Evolutionary conservation across 2,329 filamentous ascomycete genomes (phyloP), one percentile per base, ranked within the genome.

Genomic region (Fusarium sp.): DNA sequence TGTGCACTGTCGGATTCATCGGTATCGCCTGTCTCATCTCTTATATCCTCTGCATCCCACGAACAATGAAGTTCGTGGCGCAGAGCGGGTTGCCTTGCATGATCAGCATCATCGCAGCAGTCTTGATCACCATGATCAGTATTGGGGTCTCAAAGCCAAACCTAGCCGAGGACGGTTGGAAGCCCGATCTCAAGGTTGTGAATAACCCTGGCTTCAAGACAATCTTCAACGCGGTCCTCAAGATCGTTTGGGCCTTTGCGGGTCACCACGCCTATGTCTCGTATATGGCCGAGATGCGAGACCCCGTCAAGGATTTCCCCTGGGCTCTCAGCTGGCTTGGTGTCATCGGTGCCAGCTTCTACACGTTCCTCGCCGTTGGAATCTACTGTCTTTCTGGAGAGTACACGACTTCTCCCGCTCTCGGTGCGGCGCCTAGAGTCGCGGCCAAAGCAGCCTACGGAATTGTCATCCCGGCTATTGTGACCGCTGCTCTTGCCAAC

Each of bases 231-330:
- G 35, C 67, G 1, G 65, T 69, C 24, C 57, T 75, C 3, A 72
- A 74, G 22, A 70, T 77, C 6, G 58, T 66, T 5, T 77, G 66
- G 17, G 75, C 75, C 5, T 77, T 71, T 12, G 73, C 76, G 5
- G 76, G 74, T 20, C 68, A 78, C 63, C 64, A 68, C 36, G 69
- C 69, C 16, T 74, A 67, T 12, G 69, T 82, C 12, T 64, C 65
- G 0, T 74, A 74, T n/a, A 77, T 77, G 70, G 70, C 70, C 10
- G 75, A 77, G 73, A 75, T 77, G 74, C 49, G 57, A 14, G 64
- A 77, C 9, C 75, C 75, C 6, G 60, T 59, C 20, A 66, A 66
- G 27, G 75, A 77, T 59, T 77, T 77, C 20, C 44, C 64, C 1
- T 72, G 65, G 29, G 66, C 68, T 14, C 67, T 77, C 0, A 27